phyloP scores from a whole-genome alignment of 139 green algal species.

The Dunaliella primolecta region DNA sequence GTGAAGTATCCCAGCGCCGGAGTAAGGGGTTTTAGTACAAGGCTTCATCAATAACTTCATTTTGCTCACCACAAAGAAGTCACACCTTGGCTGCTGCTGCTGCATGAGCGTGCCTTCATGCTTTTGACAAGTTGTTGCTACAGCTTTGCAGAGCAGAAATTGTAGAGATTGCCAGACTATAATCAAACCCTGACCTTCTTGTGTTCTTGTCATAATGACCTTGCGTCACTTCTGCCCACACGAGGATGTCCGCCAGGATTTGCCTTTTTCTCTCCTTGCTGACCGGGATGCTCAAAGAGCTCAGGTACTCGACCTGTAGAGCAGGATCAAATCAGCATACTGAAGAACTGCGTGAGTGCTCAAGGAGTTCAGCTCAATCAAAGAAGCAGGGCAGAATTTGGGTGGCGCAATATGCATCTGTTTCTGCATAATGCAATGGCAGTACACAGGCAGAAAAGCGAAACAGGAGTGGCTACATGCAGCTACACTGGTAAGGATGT shows the following conservation, averaged over 20 bases:
- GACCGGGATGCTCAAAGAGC: not conserved
- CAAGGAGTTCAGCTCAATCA: not conserved
- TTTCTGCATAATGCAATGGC: not conserved
- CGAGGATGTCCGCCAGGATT: constrained; percentile 53
- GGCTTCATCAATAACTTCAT: too few relatives aligned
- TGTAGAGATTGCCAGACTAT: too few relatives aligned
- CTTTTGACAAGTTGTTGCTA: too few relatives aligned
- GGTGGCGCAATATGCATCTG: not conserved
- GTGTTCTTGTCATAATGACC: constrained; percentile 40
- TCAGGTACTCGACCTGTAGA: constrained; percentile 17
- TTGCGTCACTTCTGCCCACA: constrained; percentile 55
- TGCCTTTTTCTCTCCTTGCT: constrained; percentile 40
- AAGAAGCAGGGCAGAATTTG: not conserved
- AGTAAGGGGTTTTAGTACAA: too few relatives aligned
- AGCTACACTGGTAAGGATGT: not conserved
- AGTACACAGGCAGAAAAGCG: not conserved
- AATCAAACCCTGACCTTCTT: constrained; percentile 35
- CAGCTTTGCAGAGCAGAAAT: too few relatives aligned
- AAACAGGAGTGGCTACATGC: not conserved
- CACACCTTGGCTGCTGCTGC: too few relatives aligned
- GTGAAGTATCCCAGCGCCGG: too few relatives aligned
- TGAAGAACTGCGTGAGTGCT: not conserved
- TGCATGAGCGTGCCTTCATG: too few relatives aligned
- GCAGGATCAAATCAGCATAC: too few relatives aligned
- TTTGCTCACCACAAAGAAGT: too few relatives aligned